Evolutionary conservation across 805 yeast genomes (phyloP).

Genomic region (Metschnikowia continentalis): DNA sequence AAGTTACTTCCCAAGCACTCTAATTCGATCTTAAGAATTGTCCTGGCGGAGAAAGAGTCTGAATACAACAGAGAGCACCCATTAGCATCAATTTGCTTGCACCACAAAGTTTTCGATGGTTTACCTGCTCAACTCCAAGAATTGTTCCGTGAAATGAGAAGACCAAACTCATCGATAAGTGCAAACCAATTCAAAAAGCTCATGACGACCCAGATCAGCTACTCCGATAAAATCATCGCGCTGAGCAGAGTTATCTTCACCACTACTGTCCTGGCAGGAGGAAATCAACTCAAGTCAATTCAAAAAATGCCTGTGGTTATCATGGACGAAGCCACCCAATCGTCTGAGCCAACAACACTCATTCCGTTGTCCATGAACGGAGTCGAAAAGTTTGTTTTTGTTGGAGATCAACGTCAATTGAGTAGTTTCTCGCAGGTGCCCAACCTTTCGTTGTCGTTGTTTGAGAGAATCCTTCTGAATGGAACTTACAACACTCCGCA

Average conservation of each 20-base stretch:
- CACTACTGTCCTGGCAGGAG: slow-evolving; percentile 71
- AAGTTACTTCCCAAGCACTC: slow-evolving; percentile 51
- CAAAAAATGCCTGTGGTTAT: slow-evolving; percentile 60
- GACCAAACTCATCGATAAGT: slow-evolving; percentile 17
- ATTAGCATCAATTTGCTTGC: slow-evolving; percentile 57
- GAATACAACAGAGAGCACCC: slow-evolving; percentile 59
- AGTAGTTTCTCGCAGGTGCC: slow-evolving; percentile 70
- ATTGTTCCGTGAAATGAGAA: slow-evolving; percentile 39
- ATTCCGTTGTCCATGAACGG: slow-evolving; percentile 68
- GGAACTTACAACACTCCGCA: slow-evolving; percentile 58
- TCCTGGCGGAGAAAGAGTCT: slow-evolving; percentile 55
- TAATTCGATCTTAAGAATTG: slow-evolving; percentile 52
- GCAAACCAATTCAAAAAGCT: slow-evolving; percentile 48
- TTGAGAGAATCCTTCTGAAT: slow-evolving; percentile 61
- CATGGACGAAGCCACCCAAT: slow-evolving; percentile 77
- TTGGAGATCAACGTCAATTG: slow-evolving; percentile 73
- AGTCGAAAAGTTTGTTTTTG: slow-evolving; percentile 62
- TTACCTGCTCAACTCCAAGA: slow-evolving; percentile 45
- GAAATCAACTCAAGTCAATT: slow-evolving; percentile 49
- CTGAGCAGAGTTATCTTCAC: slow-evolving; percentile 61
- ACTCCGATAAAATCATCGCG: slow-evolving; percentile 45
- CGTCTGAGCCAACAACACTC: slow-evolving; percentile 67
- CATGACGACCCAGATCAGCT: slow-evolving; percentile 38
- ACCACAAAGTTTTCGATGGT: slow-evolving; percentile 51
- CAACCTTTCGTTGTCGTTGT: slow-evolving; percentile 59